These are phyloP conservation scores for Penicillium sp. DNA, from an alignment of 2,329 filamentous ascomycete genomes.

Conservation along the genomic window DNA sequence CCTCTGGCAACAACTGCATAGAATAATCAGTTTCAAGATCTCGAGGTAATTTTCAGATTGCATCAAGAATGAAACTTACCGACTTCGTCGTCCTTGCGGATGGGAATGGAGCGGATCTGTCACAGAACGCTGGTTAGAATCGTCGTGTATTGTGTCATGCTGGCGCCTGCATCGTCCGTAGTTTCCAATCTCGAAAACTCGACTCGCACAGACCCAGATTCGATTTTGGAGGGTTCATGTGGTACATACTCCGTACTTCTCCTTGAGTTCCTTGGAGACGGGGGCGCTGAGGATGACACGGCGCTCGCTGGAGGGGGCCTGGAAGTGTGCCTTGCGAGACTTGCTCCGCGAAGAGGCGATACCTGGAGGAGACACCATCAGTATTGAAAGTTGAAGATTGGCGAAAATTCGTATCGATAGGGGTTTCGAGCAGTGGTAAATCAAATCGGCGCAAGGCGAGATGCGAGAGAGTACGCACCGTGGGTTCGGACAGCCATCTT, in stretches of 20 bases:
- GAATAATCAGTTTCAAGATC: background rate
- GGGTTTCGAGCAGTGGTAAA: constrained; percentile 4
- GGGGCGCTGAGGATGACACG: constrained; percentile 96
- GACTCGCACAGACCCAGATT: constrained; percentile 12
- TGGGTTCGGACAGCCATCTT: constrained; percentile 30
- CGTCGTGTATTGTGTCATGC: background rate
- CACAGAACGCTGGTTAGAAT: constrained; percentile 19
- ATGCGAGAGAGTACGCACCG: constrained; percentile 17
- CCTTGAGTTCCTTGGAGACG: constrained; percentile 93
- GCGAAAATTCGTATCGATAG: constrained; percentile 8
- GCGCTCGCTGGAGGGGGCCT: constrained; percentile 88
- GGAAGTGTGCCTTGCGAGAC: constrained; percentile 98
- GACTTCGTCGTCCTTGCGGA: constrained; percentile 97
- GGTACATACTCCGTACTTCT: constrained; percentile 91
- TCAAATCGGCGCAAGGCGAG: constrained; percentile 4
- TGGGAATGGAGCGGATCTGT: constrained; percentile 89
- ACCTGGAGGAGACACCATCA: constrained; percentile 26
- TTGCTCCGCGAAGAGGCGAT: constrained; percentile 83
- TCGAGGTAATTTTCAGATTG: background rate
- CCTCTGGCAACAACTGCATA: constrained; percentile 74
- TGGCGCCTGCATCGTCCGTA: background rate
- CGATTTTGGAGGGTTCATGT: constrained; percentile 9
- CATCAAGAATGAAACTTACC: background rate
- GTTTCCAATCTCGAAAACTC: constrained; percentile 4
- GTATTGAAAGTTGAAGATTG: constrained; percentile 10